A percentile compares a stretch with the other conserved stretches of the same genome.
These are phyloP conservation scores for Emergomyces africanus DNA, from an alignment of 2,329 filamentous ascomycete species.

Conservation along the genomic window DNA sequence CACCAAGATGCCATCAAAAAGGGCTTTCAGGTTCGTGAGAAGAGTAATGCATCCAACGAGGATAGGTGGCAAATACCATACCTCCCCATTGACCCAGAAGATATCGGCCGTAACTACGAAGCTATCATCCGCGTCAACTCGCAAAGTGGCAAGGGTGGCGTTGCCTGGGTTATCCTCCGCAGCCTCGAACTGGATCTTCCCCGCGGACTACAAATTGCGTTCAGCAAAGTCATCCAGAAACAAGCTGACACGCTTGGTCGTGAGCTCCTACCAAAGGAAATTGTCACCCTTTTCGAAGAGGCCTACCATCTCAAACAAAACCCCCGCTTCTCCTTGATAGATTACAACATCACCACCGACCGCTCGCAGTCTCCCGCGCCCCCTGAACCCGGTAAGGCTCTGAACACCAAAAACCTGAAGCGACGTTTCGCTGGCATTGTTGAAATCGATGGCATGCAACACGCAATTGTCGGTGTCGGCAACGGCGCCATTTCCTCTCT, in stretches of 20 bases:
- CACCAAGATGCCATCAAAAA: constrained; percentile 98
- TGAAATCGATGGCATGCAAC: constrained; percentile 66
- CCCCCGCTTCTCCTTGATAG: constrained; percentile 72
- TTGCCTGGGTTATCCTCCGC: constrained; percentile 85
- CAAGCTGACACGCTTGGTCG: constrained; percentile 68
- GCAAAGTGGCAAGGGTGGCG: constrained; percentile 86
- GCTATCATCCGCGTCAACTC: constrained; percentile 97
- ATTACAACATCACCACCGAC: constrained; percentile 84
- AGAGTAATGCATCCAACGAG: constrained; percentile 45
- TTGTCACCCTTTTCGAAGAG: constrained; percentile 73
- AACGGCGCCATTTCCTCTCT: constrained; percentile 86
- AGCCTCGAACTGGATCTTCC: constrained; percentile 85
- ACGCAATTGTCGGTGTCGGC: constrained; percentile 64
- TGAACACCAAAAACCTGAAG: constrained; percentile 64
- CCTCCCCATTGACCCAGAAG: constrained; percentile 79
- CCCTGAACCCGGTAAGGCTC: constrained; percentile 54
- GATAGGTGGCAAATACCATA: constrained; percentile 78
- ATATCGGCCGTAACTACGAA: constrained; percentile 95
- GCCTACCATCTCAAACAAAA: constrained; percentile 78
- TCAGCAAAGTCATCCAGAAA: constrained; percentile 74
- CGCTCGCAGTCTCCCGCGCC: constrained; percentile 63
- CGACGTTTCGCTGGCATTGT: constrained; percentile 78
- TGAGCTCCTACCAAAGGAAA: constrained; percentile 73
- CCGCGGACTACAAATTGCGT: constrained; percentile 81
- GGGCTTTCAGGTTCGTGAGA: constrained; percentile 55